Evolutionary conservation across 345 rosid genomes (phyloP), one percentile per base, ranked within the genome.

Genomic region (Rhodamnia argentea): DNA sequence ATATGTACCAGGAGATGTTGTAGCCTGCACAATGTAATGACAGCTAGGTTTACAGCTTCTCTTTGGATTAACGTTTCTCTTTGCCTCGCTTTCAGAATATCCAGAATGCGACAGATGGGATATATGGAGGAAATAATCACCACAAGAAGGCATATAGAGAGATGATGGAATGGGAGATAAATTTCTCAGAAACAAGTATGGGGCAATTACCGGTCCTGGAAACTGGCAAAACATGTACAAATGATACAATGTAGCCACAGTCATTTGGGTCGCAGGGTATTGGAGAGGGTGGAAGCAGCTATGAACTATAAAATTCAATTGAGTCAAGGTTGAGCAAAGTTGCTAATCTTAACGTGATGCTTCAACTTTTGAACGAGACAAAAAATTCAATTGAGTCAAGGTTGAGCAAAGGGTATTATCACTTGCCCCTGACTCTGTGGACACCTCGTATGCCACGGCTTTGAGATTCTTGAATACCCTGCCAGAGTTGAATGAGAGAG

Each of bases 11-110:
- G 62, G 57, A 87, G 89, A 86, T 53, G 74, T 81, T 40, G 60
- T 83, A 84, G 83, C 88, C 96, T 93, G 94, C 90, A 89, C 86
- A 84, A 84, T 50, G 58, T 60, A 52, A 23, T 1, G 40, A 26
- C 42, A 47, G 22, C 7, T 70, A 29, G 47, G 81, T 70, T 37
- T 64, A 64, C 13, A 70, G 78, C 47, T 40, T 70, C 47, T 70
- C 78, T 70, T 70, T 2, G 4, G 44, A 70, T 70, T 32, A 2
- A 70, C 40, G 26, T 70, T 18, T 32, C 78, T 37, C 78, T 70
- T 12, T 11, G 13, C 24, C 11, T 37, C 37, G 78, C 47, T 18
- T 70, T 70, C 26, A 0, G 75, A 29, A 62, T 7, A 62, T 62
- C 75, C 75, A 15, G 75, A 62, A 29, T 29, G 75, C 8, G 42